These are phyloP conservation scores for Malbranchea zuffiana DNA, from an alignment of 2,329 filamentous ascomycete species.

Conservation along the genomic window DNA sequence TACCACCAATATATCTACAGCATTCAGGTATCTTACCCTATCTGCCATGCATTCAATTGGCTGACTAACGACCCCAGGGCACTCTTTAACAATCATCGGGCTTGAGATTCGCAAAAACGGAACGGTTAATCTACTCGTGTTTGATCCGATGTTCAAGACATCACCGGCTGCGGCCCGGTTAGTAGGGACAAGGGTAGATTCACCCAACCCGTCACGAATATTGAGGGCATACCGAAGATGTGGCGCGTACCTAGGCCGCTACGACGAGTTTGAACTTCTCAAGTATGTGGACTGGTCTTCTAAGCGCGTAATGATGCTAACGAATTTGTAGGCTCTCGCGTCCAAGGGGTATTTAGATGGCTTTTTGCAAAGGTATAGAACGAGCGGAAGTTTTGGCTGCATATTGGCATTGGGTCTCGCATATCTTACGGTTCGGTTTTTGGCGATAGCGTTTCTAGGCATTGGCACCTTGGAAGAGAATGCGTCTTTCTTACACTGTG, in stretches of 20 bases:
- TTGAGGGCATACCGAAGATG: conserved; percentile 66
- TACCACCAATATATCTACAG: conserved; percentile 84
- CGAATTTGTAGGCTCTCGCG: too few relatives aligned
- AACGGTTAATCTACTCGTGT: conserved; percentile 62
- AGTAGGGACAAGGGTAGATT: conserved; percentile 35
- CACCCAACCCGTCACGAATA: conserved; percentile 41
- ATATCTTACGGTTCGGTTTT: too few relatives aligned
- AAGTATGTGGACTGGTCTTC: conserved; percentile 50
- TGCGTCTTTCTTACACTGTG: too few relatives aligned
- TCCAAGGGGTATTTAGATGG: too few relatives aligned
- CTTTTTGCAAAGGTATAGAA: too few relatives aligned
- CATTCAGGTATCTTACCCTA: conserved; percentile 48
- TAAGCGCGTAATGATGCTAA: background rate
- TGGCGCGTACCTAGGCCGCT: conserved; percentile 54
- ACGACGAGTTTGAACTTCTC: conserved; percentile 68
- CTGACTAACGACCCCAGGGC: too few relatives aligned
- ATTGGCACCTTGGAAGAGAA: too few relatives aligned
- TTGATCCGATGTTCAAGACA: conserved; percentile 75
- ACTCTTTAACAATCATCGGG: conserved; percentile 83
- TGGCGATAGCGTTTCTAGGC: too few relatives aligned
- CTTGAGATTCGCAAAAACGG: conserved; percentile 60
- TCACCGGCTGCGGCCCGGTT: conserved; percentile 52
- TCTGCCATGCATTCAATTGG: background rate
- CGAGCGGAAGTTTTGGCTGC: too few relatives aligned
- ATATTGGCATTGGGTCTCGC: too few relatives aligned